phyloP scores from a whole-genome alignment of 208 protist species.

The Herpetomonas muscarum region DNA sequence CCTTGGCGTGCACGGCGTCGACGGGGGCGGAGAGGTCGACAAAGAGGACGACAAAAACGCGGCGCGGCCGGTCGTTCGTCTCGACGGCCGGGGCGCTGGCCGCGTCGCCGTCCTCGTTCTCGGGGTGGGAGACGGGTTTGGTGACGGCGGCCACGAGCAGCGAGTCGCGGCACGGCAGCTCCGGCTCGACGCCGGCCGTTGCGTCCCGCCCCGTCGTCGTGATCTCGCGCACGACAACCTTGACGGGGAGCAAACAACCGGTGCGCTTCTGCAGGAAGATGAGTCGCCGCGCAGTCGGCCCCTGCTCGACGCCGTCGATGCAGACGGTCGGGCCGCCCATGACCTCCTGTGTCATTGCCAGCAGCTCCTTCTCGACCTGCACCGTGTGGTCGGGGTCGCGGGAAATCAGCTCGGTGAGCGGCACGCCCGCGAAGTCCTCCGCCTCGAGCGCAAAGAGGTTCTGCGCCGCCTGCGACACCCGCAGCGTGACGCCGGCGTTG shows the following conservation, averaged over 20 bases:
- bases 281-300: background rate
- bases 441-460: constrained; percentile 10
- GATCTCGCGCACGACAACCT: background rate
- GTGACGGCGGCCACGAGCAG: background rate
- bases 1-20: constrained; percentile 3
- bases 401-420: background rate
- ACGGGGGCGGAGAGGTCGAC: constrained; percentile 9
- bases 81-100: too few relatives aligned
- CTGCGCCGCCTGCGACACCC: constrained; percentile 18
- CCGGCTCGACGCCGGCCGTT: background rate
- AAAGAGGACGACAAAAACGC: constrained; percentile 14
- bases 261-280: constrained; percentile 1
- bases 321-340: too few relatives aligned
- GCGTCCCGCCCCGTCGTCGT: background rate
- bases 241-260: constrained; percentile 5
- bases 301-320: too few relatives aligned
- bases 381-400: background rate
- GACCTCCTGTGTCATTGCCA: constrained; percentile 2
- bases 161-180: background rate
- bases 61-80: background rate
- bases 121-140: background rate
- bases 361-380: background rate
- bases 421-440: constrained; percentile 7
- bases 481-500: constrained; percentile 6
- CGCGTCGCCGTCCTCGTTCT: background rate